Base-by-base conservation (phyloP, 169 alveolate genomes). In the Prorocentrum cordatum region DNA sequence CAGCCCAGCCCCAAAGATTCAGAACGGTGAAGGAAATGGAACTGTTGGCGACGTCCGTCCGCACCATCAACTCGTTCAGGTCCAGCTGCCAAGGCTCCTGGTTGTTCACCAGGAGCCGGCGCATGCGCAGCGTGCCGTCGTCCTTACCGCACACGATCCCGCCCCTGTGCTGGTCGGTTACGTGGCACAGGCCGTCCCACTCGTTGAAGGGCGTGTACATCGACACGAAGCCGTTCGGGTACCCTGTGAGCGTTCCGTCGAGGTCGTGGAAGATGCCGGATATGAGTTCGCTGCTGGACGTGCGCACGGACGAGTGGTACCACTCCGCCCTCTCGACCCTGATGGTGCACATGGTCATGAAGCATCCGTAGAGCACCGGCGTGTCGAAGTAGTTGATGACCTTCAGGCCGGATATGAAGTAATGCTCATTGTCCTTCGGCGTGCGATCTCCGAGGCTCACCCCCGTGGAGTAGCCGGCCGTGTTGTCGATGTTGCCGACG, bases 1-100 rank as follows among this genome's bases (percentile, higher is more conserved):
- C 38, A 14, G 80, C 54, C 90, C 90, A 80, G 31, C 90, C 90
- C 20, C 42, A 32, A 24, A 80, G 38, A 32, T 80, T 80, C 26
- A 42, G 29, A 42, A 32, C 26, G 16, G 54, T 16, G 54, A 42
- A 42, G 9, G 54, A 16, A 42, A 42, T 12, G 54, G 54, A 42
- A 42, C 16, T 16, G n/a, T 42, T 16, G 9, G 54, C 9, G 9
- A 16, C 54, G 16, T 42, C 54, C 54, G 9, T 16, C 54, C 54
- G n/a, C 54, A 42, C 54, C 54, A 42, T 9, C 54, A 42, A 42
- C 54, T 4, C 2, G 36, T 80, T 80, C 1, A 77, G 80, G 36
- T 80, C 90, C 38, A 80, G 58, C 54, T 80, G 90, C 90, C 90
- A 80, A 3, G 90, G 90, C 38, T 80, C 80, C 45, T 61, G 80